phyloP scores from a whole-genome alignment of 352 stramenopile genomes.

The Blastocystis sp. region DNA sequence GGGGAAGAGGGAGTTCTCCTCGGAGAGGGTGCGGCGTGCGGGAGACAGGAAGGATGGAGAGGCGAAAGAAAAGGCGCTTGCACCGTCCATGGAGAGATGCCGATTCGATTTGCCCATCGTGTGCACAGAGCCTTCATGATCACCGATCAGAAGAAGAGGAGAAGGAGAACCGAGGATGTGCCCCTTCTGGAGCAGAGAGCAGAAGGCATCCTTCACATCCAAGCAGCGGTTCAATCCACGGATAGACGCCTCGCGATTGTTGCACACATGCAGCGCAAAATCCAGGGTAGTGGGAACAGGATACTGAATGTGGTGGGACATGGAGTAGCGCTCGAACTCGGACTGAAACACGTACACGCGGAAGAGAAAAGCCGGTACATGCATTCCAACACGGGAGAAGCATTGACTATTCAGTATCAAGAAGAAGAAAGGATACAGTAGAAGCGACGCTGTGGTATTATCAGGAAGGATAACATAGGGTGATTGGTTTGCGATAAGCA shows the following conservation, averaged over 20 bases:
- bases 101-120: neutral
- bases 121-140: neutral
- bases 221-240: neutral
- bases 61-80: neutral
- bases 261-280: neutral
- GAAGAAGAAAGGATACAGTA: neutral
- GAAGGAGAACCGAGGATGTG: neutral
- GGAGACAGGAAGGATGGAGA: neutral
- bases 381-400: neutral
- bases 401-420: neutral
- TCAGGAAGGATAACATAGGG: constrained; percentile 28
- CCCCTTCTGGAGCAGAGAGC: neutral
- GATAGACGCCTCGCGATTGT: neutral
- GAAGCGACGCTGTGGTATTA: neutral
- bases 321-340: neutral
- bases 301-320: neutral
- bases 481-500: neutral
- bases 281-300: neutral
- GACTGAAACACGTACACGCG: neutral
- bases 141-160: neutral
- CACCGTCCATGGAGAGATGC: constrained; percentile 5
- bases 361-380: neutral
- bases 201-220: neutral
- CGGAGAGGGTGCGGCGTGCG: neutral
- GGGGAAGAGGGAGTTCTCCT: too few species aligned